Evolutionary conservation across 1,139 yeast genomes (phyloP), one percentile per base, ranked within the genome.

Genomic region (Barnettozyma hawaiiensis): DNA sequence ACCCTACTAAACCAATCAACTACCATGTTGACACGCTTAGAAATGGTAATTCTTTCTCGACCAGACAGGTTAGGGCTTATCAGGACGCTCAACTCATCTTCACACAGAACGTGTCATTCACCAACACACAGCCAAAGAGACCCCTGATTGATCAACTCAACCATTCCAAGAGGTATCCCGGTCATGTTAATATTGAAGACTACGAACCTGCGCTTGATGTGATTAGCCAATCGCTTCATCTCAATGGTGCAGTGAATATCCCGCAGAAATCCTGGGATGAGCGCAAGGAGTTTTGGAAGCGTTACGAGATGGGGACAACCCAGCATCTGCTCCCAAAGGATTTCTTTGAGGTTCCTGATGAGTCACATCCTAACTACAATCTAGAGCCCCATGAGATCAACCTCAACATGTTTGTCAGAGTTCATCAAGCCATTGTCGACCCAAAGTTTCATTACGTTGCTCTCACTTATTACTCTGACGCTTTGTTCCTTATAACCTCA

Each of bases 21-120:
- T 85, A 81, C 58, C 65, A 70, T 22, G 87, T 85, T n/a, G 65
- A 63, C 24, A 68, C 67, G 39, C 60, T 81, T 19, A 67, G 78
- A 39, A 75, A 75, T 46, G 94, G 94, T 3, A 76, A 73, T 46
- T 79, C 72, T 47, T 84, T 79, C 56, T 67, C 73, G 37, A 81
- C 82, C 40, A 69, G 85, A 43, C 71, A 76, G 34, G 73, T 83
- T 5, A 66, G 68, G 37, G 85, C 81, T 0, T 65, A 62, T 34
- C 89, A 82, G 59, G 59, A 68, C 20, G 77, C 74, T 11, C 61
- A 63, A 16, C 55, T 79, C 40, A 71, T 73, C 31, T 80, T 73
- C 55, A 66, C 73, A 18, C 75, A 82, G 15, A 73, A 73, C 28
- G 63, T 81, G 7, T 73, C 87, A 3, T 72, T 53, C 32, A 42